Base-by-base conservation (phyloP, 805 yeast genomes). In the Schizosaccharomyces lindneri region DNA sequence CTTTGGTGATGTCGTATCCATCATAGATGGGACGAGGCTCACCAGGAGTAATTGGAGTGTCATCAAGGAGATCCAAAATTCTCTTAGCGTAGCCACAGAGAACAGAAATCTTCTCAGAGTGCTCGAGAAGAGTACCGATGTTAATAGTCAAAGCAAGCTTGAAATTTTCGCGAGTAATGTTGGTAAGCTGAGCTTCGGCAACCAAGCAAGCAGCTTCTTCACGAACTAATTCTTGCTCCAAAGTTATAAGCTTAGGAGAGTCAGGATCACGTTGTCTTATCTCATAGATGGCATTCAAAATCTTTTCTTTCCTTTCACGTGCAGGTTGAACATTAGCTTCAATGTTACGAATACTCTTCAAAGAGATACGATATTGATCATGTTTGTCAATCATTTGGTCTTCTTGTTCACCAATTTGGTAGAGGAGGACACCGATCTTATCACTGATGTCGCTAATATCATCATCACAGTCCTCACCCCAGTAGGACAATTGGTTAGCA, bases 71-170 rank as follows among this genome's bases (percentile, higher is more conserved):
- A 79, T 93, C 97, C 71, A 93, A 80, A 67, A 90, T 77, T 57
- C 96, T 96, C 79, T 90, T 90, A 77, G 97, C 97, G 79, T 93
- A 93, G 71, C 97, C 97, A 68, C 97, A 97, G 76, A 90, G 90
- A 68, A 93, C 79, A 61, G 97, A 97, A 68, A 86, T 80, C 78
- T 93, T 93, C 79, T 93, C 97, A 68, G 95, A 81, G 74, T 84
- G 83, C 78, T 90, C 98, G 74, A 95, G 85, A 66, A 85, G 78
- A 63, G 97, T 86, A 73, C 93, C 97, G 69, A 90, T 90, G 76
- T 90, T 96, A 77, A 90, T 89, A 78, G 85, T 83, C 80, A 86
- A 93, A 62, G 97, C 94, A 67, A 95, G 93, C 84, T 93, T 93
- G 73, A 90, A 79, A 79, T 89, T 89, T 77, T 89, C 97, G 27